A percentile compares a stretch with the other conserved stretches of the same genome.
Evolutionary conservation across 805 yeast species (phyloP).

Genomic region (Candida xiaguanensis): DNA sequence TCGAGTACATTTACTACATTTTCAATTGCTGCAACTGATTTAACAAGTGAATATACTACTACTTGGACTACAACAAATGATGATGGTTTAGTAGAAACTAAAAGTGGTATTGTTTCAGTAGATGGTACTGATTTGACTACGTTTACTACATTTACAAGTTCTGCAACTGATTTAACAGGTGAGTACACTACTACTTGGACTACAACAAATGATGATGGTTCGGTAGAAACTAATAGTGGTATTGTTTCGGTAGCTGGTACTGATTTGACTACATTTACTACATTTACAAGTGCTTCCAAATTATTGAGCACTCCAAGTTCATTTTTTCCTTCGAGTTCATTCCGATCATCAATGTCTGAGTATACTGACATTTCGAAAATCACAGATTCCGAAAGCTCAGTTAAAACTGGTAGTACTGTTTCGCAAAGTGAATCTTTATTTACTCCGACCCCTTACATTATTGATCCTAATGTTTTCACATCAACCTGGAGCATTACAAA

Average conservation of each 20-base stretch:
- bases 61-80: constrained; percentile 11
- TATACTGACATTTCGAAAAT: too few relatives aligned
- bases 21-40: constrained; percentile 1
- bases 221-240: constrained; percentile 13
- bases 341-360: too few relatives aligned
- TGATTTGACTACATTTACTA: not conserved
- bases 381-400: too few relatives aligned
- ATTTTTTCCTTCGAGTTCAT: too few relatives aligned
- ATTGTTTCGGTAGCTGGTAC: constrained; percentile 9
- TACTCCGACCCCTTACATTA: too few relatives aligned
- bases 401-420: too few relatives aligned
- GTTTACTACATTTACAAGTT: too few relatives aligned
- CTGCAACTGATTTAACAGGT: constrained; percentile 3
- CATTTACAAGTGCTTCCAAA: constrained; percentile 1
- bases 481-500: constrained; percentile 13
- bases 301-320: too few relatives aligned
- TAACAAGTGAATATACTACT: constrained; percentile 10
- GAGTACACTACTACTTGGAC: constrained; percentile 9
- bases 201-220: constrained; percentile 12
- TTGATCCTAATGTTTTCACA: too few relatives aligned
- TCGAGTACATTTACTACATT: not conserved
- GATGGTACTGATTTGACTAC: too few relatives aligned
- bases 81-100: constrained; percentile 14
- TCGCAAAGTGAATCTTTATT: too few relatives aligned
- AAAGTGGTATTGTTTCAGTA: constrained; percentile 17